Evolutionary conservation across 345 rosid species (phyloP).

Genomic region (Durio zibethinus): DNA sequence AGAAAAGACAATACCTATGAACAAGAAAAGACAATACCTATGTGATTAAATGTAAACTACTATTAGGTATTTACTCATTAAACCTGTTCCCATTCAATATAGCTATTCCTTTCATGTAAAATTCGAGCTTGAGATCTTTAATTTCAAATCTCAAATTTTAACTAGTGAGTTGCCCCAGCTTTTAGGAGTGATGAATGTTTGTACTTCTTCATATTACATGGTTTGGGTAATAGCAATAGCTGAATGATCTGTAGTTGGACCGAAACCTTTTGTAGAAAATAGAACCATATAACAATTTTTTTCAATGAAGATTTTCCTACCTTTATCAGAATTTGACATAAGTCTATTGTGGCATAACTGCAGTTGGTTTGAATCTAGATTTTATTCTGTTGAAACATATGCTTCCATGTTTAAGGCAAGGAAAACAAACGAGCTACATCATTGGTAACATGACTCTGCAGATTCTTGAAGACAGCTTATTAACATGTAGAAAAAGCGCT

Average conservation of each 20-base stretch:
- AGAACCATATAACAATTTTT: background rate
- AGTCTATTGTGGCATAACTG: background rate
- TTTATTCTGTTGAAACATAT: background rate
- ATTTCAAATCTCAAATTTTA: background rate
- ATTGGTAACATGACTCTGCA: background rate
- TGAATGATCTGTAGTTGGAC: background rate
- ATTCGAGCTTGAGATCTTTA: background rate
- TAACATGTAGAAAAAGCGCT: background rate
- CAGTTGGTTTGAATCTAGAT: background rate
- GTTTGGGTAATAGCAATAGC: background rate
- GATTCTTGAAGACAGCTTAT: background rate
- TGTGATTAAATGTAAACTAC: constrained; percentile 1
- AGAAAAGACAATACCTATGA: background rate
- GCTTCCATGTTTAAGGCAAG: background rate
- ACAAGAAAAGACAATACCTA: background rate
- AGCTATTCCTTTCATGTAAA: background rate
- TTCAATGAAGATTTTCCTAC: background rate
- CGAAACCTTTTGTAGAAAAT: too few species aligned
- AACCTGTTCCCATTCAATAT: background rate
- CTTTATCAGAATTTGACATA: background rate
- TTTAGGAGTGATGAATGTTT: background rate
- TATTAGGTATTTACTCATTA: background rate
- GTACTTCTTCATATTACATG: background rate
- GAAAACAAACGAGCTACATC: background rate
- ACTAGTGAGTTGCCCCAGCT: background rate